A percentile compares a stretch with the other conserved stretches of the same genome.
These are phyloP conservation scores for Malassezia caprae DNA, from an alignment of 1,284 basidiomycete species.

Conservation along the genomic window DNA sequence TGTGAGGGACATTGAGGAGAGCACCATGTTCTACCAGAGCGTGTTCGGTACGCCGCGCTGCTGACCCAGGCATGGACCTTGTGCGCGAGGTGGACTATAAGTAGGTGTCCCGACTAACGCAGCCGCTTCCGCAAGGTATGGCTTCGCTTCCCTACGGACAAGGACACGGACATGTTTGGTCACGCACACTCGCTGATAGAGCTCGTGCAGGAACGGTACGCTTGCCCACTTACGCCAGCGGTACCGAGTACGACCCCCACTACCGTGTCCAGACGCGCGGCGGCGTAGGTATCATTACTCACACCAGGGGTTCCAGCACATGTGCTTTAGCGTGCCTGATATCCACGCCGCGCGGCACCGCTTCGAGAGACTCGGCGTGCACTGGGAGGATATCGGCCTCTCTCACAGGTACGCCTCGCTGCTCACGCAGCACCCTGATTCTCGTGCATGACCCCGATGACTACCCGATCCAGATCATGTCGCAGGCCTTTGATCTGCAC, in stretches of 20 bases:
- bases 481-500: slow-evolving; percentile 53
- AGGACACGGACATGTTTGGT: slow-evolving; percentile 3
- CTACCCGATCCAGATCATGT: slow-evolving; percentile 21
- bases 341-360: slow-evolving; percentile 15
- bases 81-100: slow-evolving; percentile 8
- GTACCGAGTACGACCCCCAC: slow-evolving; percentile 14
- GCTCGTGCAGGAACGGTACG: slow-evolving; percentile 13
- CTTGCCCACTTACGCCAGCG: not conserved
- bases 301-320: slow-evolving; percentile 16
- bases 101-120: slow-evolving; percentile 1
- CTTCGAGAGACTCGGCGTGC: slow-evolving; percentile 13
- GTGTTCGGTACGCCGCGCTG: slow-evolving; percentile 9
- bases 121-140: slow-evolving; percentile 14
- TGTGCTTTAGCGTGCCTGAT: slow-evolving; percentile 19
- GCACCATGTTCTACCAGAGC: slow-evolving; percentile 14
- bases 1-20: slow-evolving; percentile 13
- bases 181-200: slow-evolving; percentile 6
- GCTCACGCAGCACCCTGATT: slow-evolving; percentile 14
- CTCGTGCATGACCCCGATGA: slow-evolving; percentile 17
- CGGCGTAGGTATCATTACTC: slow-evolving; percentile 2
- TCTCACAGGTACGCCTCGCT: slow-evolving; percentile 9
- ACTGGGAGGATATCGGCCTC: slow-evolving; percentile 15
- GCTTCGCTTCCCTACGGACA: slow-evolving; percentile 13
- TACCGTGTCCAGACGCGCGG: slow-evolving; percentile 2
- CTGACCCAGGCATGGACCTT: slow-evolving; percentile 8